These are phyloP conservation scores for Dryadomyces quercivorus DNA, from an alignment of 2,329 filamentous ascomycete genomes.

Conservation along the genomic window DNA sequence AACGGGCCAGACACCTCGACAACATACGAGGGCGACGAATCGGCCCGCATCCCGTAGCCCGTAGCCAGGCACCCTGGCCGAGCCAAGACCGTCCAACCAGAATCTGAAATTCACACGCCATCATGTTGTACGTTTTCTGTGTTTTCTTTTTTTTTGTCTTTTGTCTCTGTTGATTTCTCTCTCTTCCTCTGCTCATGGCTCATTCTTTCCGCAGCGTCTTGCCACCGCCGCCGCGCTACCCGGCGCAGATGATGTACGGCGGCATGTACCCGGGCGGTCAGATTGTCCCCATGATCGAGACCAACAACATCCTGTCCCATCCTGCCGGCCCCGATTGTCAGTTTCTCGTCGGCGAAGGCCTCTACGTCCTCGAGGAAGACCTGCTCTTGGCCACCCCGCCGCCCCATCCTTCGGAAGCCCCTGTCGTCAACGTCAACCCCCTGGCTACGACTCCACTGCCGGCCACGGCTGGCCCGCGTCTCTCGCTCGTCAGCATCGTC, in stretches of 20 bases:
- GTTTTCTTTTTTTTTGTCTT: no score
- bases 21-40: no score
- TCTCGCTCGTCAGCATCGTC: constrained; percentile 66
- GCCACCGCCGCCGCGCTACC: constrained; percentile 77
- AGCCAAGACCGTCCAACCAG: no score
- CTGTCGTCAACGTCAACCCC: constrained; percentile 77
- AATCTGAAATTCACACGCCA: neutral
- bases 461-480: constrained; percentile 72
- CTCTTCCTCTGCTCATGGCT: neutral
- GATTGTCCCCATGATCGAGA: constrained; percentile 72
- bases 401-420: constrained; percentile 88
- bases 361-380: constrained; percentile 83
- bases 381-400: constrained; percentile 86
- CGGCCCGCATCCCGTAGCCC: no score
- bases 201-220: constrained; percentile 48
- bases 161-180: neutral
- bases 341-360: constrained; percentile 90
- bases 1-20: no score
- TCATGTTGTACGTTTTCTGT: constrained; percentile 9
- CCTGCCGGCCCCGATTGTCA: constrained; percentile 76
- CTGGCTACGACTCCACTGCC: constrained; percentile 74
- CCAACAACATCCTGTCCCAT: constrained; percentile 76
- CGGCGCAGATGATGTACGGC: constrained; percentile 60
- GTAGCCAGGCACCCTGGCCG: no score
- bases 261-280: constrained; percentile 57